Evolutionary conservation across 2,329 filamentous ascomycete genomes (phyloP).

Genomic region (Cercospora sesami): DNA sequence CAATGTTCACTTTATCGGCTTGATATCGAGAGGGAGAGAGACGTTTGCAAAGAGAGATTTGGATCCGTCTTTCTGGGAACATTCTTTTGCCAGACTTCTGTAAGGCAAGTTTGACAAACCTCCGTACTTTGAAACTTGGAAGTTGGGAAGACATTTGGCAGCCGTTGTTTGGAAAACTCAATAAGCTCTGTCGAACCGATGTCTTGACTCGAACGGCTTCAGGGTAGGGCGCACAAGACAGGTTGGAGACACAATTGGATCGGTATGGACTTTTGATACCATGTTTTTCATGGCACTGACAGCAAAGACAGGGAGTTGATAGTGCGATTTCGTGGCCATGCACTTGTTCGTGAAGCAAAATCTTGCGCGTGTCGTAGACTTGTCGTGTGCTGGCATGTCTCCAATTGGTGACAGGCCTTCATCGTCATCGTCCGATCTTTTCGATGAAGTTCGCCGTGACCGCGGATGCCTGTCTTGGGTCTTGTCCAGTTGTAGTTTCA

Average conservation of each 20-base stretch:
- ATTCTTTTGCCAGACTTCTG: neutral
- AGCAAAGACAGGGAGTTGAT: neutral
- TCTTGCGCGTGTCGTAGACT: neutral
- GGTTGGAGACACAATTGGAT: neutral
- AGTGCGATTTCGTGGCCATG: neutral
- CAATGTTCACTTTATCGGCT: neutral
- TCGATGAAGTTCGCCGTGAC: neutral
- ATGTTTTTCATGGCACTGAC: neutral
- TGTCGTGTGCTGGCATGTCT: neutral
- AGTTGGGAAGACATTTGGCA: neutral
- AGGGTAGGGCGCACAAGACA: neutral
- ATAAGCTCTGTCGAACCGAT: neutral
- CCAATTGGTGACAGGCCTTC: neutral
- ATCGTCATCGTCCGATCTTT: neutral
- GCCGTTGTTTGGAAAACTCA: neutral
- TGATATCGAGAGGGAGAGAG: neutral
- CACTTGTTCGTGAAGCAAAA: neutral
- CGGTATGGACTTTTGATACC: neutral
- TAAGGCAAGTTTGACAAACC: neutral
- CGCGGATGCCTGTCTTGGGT: neutral
- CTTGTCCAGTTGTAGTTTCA: neutral
- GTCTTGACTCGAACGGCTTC: slow-evolving; percentile 1
- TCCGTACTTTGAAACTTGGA: neutral
- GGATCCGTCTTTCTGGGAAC: neutral
- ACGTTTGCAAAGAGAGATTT: neutral